Evolutionary conservation across 371 early-diverging fungal species (phyloP).

Genomic region (Rhizopus delemar): DNA sequence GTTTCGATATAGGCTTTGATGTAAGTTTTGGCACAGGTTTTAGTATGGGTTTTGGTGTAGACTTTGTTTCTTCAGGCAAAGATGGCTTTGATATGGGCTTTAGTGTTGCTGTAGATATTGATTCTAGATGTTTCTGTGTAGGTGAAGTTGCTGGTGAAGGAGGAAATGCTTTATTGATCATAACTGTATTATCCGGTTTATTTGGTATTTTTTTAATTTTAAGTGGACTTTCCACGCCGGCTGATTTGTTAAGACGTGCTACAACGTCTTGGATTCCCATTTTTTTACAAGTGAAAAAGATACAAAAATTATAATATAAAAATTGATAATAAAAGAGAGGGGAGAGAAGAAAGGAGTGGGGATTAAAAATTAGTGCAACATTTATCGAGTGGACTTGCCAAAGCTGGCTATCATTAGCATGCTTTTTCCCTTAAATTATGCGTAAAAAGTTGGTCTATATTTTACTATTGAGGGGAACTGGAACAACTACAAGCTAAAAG

Average conservation of each 20-base stretch:
- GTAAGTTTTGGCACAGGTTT: too few relatives aligned
- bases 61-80: not conserved
- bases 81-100: not conserved
- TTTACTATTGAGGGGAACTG: too few relatives aligned
- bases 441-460: too few relatives aligned
- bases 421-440: not conserved
- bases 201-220: not conserved
- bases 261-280: conserved; percentile 50
- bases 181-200: conserved; percentile 12
- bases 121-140: not conserved
- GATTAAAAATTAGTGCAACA: not conserved
- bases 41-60: too few relatives aligned
- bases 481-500: too few relatives aligned
- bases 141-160: conserved; percentile 18
- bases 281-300: not conserved
- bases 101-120: not conserved
- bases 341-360: not conserved
- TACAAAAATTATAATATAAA: conserved; percentile 6
- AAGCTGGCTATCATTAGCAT: not conserved
- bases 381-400: not conserved
- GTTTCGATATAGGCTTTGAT: too few relatives aligned
- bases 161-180: conserved; percentile 5
- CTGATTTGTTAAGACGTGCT: conserved; percentile 39
- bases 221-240: conserved; percentile 8
- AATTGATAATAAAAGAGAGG: not conserved